Percentiles rank a stretch among this genome's conserved stretches.
These are phyloP conservation scores for Galeopsis tetrahit DNA, from an alignment of 257 asterid species.

Conservation along the genomic window DNA sequence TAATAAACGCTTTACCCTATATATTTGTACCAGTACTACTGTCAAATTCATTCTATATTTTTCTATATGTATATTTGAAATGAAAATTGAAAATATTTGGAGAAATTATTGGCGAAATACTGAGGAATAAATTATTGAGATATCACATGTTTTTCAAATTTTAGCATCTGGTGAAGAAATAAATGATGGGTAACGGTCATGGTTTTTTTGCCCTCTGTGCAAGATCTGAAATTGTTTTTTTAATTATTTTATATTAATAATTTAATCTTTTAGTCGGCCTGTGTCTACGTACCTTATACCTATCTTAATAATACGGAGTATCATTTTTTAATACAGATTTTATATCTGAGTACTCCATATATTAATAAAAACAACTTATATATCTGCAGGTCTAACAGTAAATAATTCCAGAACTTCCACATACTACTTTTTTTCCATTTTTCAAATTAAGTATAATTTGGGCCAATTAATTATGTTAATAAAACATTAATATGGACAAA, in stretches of 20 bases:
- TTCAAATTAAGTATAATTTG: not conserved
- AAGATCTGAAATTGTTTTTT: slow-evolving; percentile 14
- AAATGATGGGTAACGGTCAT: slow-evolving; percentile 35
- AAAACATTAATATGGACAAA: not conserved
- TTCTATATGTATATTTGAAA: not conserved
- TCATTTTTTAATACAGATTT: not conserved
- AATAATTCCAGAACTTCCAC: too few relatives aligned
- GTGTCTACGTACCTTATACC: slow-evolving; percentile 20
- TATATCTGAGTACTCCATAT: not conserved
- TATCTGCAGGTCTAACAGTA: not conserved
- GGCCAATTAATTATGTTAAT: not conserved
- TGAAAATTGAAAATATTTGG: not conserved
- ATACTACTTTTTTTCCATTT: too few relatives aligned
- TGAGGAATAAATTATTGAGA: slow-evolving; percentile 2
- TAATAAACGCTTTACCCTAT: too few relatives aligned
- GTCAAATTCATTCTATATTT: not conserved
- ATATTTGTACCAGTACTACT: too few relatives aligned
- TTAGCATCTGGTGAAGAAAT: slow-evolving; percentile 24
- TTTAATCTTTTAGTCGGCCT: slow-evolving; percentile 27
- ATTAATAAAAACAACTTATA: not conserved
- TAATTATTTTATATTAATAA: slow-evolving; percentile 23
- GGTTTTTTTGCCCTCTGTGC: slow-evolving; percentile 26
- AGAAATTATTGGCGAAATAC: not conserved
- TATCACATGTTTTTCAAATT: slow-evolving; percentile 8
- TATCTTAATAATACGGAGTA: not conserved